Base-by-base conservation (phyloP, 345 rosid genomes). In the Acer saccharum region DNA sequence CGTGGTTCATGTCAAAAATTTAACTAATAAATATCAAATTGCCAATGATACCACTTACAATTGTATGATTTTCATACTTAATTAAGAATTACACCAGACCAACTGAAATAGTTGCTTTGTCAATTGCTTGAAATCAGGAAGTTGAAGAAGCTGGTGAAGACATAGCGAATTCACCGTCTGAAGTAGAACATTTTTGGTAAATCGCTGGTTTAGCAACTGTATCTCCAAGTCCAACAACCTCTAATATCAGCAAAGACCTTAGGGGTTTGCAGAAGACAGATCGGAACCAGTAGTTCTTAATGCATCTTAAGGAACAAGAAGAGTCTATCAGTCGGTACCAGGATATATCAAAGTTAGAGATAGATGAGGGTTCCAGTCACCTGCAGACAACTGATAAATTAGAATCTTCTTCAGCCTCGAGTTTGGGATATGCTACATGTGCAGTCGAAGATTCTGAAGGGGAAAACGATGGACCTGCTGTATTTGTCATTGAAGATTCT, bases 111-210 rank as follows among this genome's bases (percentile, higher is more conserved):
- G 18, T 71, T 62, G 60, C 61, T 16, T 17, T 69, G 7, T 57
- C 6, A 48, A 55, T 75, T 67, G 39, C 66, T 68, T 70, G 74
- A 68, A 48, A 82, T 72, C 84, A 89, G 95, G 95, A 89, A 77
- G 83, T 69, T 69, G 87, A 85, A 76, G 92, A 84, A 68, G 77
- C 20, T 60, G 50, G 78, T 63, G 87, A 82, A 80, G 78, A 54
- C 73, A 64, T 72, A 54, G 57, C 76, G 39, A 76, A 65, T 79
- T 73, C 79, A 74, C 82, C 80, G 9, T 73, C 79, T 72, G 82
- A 78, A n/a, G 71, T 73, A 7, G 81, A 77, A 55, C 65, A 76
- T 70, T 52, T 61, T 54, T 69, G 27, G 69, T 65, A 79, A 60
- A 44, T 46, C 50, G 5, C 58, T 76, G 64, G 12, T 11, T 3